Evolutionary conservation across 1,284 basidiomycete genomes (phyloP).

Genomic region (Moesziomyces sp.): DNA sequence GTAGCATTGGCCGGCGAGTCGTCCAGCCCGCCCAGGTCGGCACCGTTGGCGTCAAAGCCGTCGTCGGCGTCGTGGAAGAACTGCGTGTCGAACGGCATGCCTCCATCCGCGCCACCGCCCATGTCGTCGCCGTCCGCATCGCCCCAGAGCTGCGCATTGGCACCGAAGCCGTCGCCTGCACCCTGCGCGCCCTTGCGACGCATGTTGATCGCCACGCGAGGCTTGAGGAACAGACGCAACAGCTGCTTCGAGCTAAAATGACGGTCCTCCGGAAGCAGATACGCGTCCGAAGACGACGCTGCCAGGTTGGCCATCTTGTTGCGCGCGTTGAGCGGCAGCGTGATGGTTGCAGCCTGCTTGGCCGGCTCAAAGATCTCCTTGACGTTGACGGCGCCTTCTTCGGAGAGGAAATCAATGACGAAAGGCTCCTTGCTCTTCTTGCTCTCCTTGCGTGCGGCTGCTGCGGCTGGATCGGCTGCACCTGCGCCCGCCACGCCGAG

Average conservation of each 20-base stretch:
- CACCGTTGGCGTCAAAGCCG: constrained; percentile 66
- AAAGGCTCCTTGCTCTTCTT: constrained; percentile 76
- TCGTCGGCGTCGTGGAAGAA: constrained; percentile 96
- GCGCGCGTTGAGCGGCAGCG: constrained; percentile 67
- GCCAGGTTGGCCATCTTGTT: constrained; percentile 68
- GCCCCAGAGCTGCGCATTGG: constrained; percentile 95
- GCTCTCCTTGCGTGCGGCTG: constrained; percentile 34
- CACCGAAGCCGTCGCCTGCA: constrained; percentile 76
- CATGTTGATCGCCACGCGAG: constrained; percentile 60
- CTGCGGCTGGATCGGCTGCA: constrained; percentile 20
- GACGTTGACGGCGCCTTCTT: constrained; percentile 73
- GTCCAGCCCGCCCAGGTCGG: constrained; percentile 31
- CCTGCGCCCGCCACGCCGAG: constrained; percentile 19
- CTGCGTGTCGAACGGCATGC: constrained; percentile 86
- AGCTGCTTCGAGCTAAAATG: constrained; percentile 92
- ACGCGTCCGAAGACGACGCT: constrained; percentile 69
- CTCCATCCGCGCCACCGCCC: constrained; percentile 33
- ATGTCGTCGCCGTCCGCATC: constrained; percentile 74
- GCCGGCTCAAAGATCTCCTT: constrained; percentile 80
- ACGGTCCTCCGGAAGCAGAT: constrained; percentile 93
- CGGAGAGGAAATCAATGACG: constrained; percentile 84
- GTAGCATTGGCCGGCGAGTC: constrained; percentile 57
- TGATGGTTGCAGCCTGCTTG: constrained; percentile 65
- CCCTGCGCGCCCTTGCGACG: constrained; percentile 82
- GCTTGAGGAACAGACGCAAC: constrained; percentile 92